These are phyloP conservation scores for Xylariaceae sp. DNA, from an alignment of 2,329 filamentous ascomycete genomes.

Conservation along the genomic window DNA sequence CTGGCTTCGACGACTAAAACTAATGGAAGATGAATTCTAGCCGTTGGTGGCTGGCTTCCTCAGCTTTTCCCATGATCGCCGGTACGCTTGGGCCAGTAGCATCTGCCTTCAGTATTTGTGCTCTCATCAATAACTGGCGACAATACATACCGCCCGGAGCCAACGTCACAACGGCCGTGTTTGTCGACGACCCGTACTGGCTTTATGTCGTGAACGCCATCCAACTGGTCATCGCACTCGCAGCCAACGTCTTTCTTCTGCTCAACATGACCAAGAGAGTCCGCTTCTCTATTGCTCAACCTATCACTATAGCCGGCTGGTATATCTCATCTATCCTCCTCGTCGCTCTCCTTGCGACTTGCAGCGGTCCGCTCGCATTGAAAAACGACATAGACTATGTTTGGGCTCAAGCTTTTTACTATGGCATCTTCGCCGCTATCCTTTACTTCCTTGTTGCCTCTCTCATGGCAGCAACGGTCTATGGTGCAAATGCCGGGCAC, in stretches of 20 bases:
- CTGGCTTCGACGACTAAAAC: not conserved
- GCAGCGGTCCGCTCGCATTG: conserved; percentile 54
- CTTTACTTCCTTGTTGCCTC: conserved; percentile 78
- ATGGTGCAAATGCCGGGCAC: conserved; percentile 66
- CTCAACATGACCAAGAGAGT: conserved; percentile 83
- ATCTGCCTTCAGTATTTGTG: conserved; percentile 83
- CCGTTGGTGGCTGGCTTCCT: conserved; percentile 63
- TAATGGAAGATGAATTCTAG: conserved; percentile 31
- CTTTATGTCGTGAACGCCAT: conserved; percentile 72
- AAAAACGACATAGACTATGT: conserved; percentile 50
- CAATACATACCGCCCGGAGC: conserved; percentile 50
- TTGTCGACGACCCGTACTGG: conserved; percentile 69
- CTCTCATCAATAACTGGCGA: conserved; percentile 78
- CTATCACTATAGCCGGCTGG: conserved; percentile 82
- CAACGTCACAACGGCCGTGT: conserved; percentile 46
- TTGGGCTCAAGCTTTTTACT: conserved; percentile 82
- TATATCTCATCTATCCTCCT: conserved; percentile 64
- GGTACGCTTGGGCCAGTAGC: conserved; percentile 83
- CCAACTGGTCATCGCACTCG: conserved; percentile 71
- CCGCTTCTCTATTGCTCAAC: conserved; percentile 77
- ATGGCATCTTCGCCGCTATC: conserved; percentile 74
- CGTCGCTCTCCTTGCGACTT: conserved; percentile 63
- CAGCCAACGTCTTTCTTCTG: conserved; percentile 78
- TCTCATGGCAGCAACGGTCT: conserved; percentile 75
- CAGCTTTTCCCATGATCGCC: conserved; percentile 73